Conservation (phyloP, 1,139 yeast genomes). For the Magnusiomyces sp. region DNA sequence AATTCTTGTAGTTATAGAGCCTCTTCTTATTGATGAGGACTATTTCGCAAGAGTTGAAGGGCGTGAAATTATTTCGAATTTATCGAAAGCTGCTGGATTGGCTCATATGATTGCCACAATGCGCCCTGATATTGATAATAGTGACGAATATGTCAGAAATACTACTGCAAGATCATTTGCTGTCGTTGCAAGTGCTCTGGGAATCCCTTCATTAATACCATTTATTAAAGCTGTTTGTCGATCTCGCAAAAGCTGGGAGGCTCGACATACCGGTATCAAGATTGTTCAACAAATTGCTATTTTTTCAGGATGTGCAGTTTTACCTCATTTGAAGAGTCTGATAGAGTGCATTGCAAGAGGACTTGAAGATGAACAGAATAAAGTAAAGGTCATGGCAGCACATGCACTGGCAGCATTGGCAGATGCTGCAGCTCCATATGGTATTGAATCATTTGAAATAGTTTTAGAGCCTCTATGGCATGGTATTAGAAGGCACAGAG, state of each 20-base stretch:
- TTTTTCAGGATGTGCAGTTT: conserved; percentile 60
- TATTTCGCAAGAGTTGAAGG: conserved; percentile 66
- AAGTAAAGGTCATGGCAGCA: conserved; percentile 65
- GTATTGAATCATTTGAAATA: conserved; percentile 76
- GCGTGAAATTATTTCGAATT: conserved; percentile 63
- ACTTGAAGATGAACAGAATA: conserved; percentile 61
- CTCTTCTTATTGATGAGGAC: conserved; percentile 75
- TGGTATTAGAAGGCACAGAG: conserved; percentile 71
- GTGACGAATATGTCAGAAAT: conserved; percentile 75
- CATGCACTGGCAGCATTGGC: conserved; percentile 68
- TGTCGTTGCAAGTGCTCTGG: conserved; percentile 73
- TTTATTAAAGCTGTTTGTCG: conserved; percentile 75
- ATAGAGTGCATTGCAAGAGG: conserved; percentile 54
- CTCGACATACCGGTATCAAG: conserved; percentile 80
- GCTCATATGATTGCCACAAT: conserved; percentile 67
- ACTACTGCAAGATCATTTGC: conserved; percentile 76
- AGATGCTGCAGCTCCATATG: conserved; percentile 81
- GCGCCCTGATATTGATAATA: conserved; percentile 75
- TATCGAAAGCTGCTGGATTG: conserved; percentile 77
- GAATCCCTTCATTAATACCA: conserved; percentile 64
- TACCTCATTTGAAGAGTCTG: conserved; percentile 64
- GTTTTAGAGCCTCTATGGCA: conserved; percentile 71
- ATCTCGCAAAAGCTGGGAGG: conserved; percentile 75
- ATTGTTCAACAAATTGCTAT: conserved; percentile 69
- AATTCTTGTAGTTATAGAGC: conserved; percentile 66